Percentiles rank a stretch among this genome's conserved stretches.
Conservation (phyloP, 202 grass and related monocot genomes). For the Setaria italica region DNA sequence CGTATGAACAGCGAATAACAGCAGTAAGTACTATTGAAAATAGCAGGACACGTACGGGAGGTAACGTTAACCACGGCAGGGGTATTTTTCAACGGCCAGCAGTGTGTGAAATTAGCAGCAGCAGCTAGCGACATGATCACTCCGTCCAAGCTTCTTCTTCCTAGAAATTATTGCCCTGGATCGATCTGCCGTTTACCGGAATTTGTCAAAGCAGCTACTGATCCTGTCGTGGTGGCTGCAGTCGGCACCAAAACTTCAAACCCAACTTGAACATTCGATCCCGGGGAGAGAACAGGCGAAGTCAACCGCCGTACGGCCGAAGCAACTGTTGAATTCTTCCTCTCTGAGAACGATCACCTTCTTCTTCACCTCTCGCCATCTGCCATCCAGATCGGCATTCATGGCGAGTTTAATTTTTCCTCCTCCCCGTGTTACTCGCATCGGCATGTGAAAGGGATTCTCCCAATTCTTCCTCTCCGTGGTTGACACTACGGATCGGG, state of each 20-base stretch:
- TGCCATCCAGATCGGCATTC: background rate
- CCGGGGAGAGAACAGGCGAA: background rate
- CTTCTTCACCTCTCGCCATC: background rate
- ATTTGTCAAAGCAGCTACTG: background rate
- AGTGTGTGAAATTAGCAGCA: background rate
- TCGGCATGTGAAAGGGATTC: conserved; percentile 1
- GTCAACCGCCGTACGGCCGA: conserved; percentile 41
- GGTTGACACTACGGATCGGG: background rate
- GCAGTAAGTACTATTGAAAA: background rate
- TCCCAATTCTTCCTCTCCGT: background rate
- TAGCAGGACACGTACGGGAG: background rate
- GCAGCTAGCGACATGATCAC: background rate
- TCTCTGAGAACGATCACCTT: background rate
- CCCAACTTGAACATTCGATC: conserved; percentile 26
- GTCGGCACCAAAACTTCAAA: conserved; percentile 12
- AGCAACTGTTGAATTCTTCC: conserved; percentile 3
- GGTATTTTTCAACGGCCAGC: background rate
- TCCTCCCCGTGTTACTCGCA: background rate
- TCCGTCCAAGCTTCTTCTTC: background rate
- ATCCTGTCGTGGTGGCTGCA: background rate
- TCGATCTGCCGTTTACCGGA: background rate
- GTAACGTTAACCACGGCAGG: too few species aligned
- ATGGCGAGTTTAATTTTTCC: background rate
- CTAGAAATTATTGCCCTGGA: background rate
- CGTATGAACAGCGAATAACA: background rate